Evolutionary conservation across 2,329 filamentous ascomycete species (phyloP).

Genomic region (Beauveria pseudobassiana): DNA sequence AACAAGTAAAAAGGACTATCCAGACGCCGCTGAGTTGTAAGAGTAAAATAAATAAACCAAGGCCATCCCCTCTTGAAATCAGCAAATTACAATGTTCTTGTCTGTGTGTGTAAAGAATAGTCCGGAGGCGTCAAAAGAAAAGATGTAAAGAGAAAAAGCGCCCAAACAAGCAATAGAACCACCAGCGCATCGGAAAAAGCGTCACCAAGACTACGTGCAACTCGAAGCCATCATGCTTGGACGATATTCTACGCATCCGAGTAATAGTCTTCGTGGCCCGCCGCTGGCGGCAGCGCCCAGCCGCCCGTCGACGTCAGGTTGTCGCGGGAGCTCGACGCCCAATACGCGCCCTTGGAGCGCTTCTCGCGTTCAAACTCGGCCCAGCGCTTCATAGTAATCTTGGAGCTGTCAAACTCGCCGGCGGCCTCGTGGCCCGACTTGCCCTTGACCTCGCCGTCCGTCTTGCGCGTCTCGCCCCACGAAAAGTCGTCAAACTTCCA

Average conservation of each 20-base stretch:
- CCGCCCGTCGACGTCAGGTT: constrained; percentile 34
- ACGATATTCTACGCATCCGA: constrained; percentile 35
- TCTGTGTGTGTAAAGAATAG: neutral
- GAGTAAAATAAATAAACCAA: neutral
- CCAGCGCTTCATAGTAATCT: constrained; percentile 99
- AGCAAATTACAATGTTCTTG: neutral
- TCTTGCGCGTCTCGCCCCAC: constrained; percentile 97
- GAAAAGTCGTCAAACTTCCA: constrained; percentile 99
- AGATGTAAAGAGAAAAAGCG: neutral
- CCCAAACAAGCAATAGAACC: neutral
- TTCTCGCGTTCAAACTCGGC: constrained; percentile 80
- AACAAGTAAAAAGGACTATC: neutral
- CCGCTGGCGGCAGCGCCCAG: constrained; percentile 35
- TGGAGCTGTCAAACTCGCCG: constrained; percentile 95
- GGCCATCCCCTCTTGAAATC: neutral
- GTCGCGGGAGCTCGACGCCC: constrained; percentile 41
- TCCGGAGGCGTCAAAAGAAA: neutral
- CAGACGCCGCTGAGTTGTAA: neutral
- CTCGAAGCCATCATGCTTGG: neutral
- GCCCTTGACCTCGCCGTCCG: constrained; percentile 80
- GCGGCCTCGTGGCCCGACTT: constrained; percentile 81
- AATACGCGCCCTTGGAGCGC: constrained; percentile 42
- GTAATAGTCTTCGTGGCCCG: constrained; percentile 44
- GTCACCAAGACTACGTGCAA: neutral
- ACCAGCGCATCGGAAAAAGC: neutral